Base-by-base conservation (phyloP, 2,329 filamentous ascomycete species). In the Harringtonia aguacate region DNA sequence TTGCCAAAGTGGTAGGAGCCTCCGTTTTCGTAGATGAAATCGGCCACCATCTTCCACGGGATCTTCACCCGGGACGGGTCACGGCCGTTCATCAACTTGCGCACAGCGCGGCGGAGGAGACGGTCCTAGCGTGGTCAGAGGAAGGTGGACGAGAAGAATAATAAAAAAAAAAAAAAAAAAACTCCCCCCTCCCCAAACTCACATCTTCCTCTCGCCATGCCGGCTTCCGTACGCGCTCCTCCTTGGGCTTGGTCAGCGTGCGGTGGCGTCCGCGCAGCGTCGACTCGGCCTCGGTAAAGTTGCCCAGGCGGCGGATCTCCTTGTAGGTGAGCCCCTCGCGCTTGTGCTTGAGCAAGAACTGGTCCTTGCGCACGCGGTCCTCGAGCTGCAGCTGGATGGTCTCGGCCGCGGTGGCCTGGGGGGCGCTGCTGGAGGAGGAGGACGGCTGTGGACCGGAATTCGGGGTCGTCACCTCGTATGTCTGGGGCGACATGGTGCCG, bases 181-280 rank as follows among this genome's bases (percentile, higher is more conserved):
- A 12, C n/a, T n/a, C n/a, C n/a, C n/a, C n/a, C n/a, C n/a, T n/a
- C n/a, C n/a, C n/a, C 20, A 14, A 17, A 70, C 81, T 70, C 61
- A 86, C 82, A 62, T 88, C 82, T 2, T 64, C 60, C 0, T 66
- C 62, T 1, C 59, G 67, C 82, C 83, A 88, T 46, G 70, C 61
- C 0, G 84, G 83, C 58, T 75, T 79, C 8, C 84, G 68, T 3
- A 84, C 73, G 7, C 84, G 67, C 45, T 76, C 68, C 29, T 72
- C 66, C 52, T 76, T 76, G 13, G 63, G 61, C 62, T 85, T 86
- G 8, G 76, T 84, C 53, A 86, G 58, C 3, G 72, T 76, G 5
- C 84, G 68, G 52, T 74, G 78, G 0, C 82, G 72, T 0, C 84
- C 84, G 14, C 84, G 72, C 31, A 89, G 66, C 1, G 84, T 88